Evolutionary conservation across 2,329 filamentous ascomycete genomes (phyloP).

Genomic region (Botryotinia globosa): DNA sequence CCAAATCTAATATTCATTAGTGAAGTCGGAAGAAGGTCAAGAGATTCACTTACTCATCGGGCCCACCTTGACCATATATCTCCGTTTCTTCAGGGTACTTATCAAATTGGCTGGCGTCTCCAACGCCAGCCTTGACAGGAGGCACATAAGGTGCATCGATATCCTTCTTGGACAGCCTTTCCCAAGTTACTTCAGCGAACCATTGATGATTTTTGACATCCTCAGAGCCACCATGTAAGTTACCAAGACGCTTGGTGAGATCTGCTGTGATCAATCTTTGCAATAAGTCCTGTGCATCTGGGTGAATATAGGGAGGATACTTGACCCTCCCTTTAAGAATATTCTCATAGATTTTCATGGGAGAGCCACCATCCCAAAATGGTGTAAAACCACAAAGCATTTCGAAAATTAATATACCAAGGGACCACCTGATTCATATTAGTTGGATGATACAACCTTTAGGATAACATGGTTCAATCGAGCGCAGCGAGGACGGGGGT

Average conservation of each 20-base stretch:
- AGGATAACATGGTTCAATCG: background rate
- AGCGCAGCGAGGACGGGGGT: constrained; percentile 11
- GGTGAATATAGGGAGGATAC: constrained; percentile 93
- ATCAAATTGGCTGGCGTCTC: constrained; percentile 96
- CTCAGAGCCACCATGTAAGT: constrained; percentile 83
- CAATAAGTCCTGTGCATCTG: constrained; percentile 88
- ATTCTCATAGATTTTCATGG: constrained; percentile 99
- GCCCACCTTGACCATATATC: constrained; percentile 74
- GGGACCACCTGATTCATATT: constrained; percentile 73
- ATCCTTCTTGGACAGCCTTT: constrained; percentile 87
- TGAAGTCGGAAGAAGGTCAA: constrained; percentile 32
- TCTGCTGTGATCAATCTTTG: constrained; percentile 92
- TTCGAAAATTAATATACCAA: constrained; percentile 97
- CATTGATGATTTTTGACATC: constrained; percentile 95
- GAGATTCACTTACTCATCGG: constrained; percentile 75
- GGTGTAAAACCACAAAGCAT: constrained; percentile 99
- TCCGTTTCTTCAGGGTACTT: constrained; percentile 97
- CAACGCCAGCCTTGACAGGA: constrained; percentile 87
- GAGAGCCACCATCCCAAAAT: constrained; percentile 97
- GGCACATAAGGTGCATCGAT: constrained; percentile 98
- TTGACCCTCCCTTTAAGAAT: constrained; percentile 95
- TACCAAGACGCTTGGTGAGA: constrained; percentile 90
- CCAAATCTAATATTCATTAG: constrained; percentile 26
- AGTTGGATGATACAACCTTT: constrained; percentile 19
- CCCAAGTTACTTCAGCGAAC: constrained; percentile 98